Evolutionary conservation across 129 eudicot species (phyloP).

Genomic region (Ambrosia trifida): DNA sequence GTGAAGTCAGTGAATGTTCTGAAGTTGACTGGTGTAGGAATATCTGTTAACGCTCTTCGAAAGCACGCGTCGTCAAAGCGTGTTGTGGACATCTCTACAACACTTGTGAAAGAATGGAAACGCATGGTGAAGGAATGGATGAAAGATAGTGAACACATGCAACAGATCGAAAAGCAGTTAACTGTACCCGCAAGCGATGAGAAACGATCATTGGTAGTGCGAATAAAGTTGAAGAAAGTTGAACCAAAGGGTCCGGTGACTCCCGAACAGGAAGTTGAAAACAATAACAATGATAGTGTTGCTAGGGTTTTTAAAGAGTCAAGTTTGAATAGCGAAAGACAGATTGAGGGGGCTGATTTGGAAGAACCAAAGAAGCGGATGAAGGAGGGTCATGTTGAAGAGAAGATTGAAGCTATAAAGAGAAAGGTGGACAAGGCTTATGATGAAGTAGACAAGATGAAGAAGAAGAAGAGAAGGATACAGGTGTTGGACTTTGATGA

Average conservation of each 20-base stretch:
- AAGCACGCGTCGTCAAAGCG: not conserved
- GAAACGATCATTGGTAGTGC: no score
- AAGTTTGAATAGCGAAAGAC: no score
- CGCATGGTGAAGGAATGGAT: not conserved
- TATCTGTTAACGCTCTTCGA: no score
- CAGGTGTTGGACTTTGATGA: no score
- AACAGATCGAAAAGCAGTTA: no score
- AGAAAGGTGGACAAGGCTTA: not conserved
- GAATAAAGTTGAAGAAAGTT: no score
- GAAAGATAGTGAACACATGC: not conserved
- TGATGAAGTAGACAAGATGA: not conserved
- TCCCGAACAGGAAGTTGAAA: not conserved
- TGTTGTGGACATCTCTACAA: not conserved
- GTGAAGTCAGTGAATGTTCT: not conserved
- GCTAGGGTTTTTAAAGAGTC: not conserved
- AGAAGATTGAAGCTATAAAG: not conserved
- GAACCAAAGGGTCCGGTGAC: no score
- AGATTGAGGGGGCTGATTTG: no score
- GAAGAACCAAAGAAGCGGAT: not conserved
- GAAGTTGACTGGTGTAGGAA: not conserved
- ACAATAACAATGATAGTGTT: not conserved
- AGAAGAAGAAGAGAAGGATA: no score
- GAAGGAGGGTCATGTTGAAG: not conserved
- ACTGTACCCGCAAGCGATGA: no score
- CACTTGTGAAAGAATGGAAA: not conserved